Conservation (phyloP, 1,284 basidiomycete species). For the Ganoderma meredithae region DNA sequence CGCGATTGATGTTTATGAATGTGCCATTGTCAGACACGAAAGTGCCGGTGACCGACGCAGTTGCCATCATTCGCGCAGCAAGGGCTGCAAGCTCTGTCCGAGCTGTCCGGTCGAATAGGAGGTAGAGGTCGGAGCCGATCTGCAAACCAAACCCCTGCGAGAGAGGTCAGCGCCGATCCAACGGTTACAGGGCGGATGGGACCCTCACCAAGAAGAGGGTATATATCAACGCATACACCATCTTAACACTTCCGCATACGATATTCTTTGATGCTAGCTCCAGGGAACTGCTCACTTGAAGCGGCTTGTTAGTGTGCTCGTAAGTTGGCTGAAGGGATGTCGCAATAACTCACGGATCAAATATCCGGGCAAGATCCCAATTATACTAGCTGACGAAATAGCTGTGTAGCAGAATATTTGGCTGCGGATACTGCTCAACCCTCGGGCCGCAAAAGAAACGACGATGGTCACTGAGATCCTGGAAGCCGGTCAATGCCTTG, state of each 20-base stretch:
- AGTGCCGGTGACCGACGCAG: constrained; percentile 66
- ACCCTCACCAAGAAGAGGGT: constrained; percentile 71
- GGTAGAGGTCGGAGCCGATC: constrained; percentile 87
- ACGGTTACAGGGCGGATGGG: background rate
- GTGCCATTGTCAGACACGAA: constrained; percentile 75
- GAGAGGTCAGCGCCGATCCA: background rate
- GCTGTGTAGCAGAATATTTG: constrained; percentile 88
- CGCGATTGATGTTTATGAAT: constrained; percentile 43
- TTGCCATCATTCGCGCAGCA: constrained; percentile 55
- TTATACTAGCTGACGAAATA: constrained; percentile 84
- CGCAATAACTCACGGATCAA: constrained; percentile 68
- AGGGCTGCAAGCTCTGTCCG: constrained; percentile 61
- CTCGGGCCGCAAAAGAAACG: constrained; percentile 82
- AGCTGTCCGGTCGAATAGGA: constrained; percentile 73
- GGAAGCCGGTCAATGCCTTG: background rate
- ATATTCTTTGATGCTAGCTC: constrained; percentile 91
- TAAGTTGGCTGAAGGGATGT: constrained; percentile 1
- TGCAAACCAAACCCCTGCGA: constrained; percentile 81
- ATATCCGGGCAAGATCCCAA: constrained; percentile 85
- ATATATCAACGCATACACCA: constrained; percentile 91
- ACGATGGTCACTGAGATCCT: constrained; percentile 86
- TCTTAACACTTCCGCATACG: constrained; percentile 86
- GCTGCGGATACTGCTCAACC: constrained; percentile 75
- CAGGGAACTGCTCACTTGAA: constrained; percentile 81
- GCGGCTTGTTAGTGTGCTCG: constrained; percentile 23